Evolutionary conservation across 2,329 filamentous ascomycete genomes (phyloP).

Genomic region (Xylariaceae sp.): DNA sequence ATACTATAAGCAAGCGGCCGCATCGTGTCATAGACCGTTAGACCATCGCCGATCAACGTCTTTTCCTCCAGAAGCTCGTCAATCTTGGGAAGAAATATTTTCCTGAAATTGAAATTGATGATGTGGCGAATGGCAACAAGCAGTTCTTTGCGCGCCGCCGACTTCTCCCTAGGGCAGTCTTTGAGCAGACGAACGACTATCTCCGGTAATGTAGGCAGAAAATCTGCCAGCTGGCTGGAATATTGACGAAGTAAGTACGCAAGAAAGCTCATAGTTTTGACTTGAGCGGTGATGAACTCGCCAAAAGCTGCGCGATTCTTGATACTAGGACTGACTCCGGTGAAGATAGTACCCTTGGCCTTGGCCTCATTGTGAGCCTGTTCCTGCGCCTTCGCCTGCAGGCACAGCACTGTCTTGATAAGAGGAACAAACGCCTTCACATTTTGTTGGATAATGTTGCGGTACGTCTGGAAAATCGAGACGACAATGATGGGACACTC

Average conservation of each 20-base stretch:
- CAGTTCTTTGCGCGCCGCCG: conserved; percentile 87
- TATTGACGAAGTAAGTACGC: conserved; percentile 90
- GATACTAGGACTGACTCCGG: conserved; percentile 88
- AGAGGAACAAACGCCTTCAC: conserved; percentile 89
- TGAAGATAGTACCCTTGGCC: conserved; percentile 76
- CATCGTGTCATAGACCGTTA: conserved; percentile 97
- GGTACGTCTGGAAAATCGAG: conserved; percentile 93
- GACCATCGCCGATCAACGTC: conserved; percentile 88
- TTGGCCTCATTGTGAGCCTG: conserved; percentile 85
- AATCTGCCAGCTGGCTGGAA: conserved; percentile 80
- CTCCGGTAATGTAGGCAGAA: conserved; percentile 76
- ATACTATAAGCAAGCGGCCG: conserved; percentile 94
- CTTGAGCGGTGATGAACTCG: conserved; percentile 95
- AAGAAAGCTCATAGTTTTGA: conserved; percentile 98
- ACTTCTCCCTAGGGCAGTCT: conserved; percentile 93
- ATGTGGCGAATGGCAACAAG: conserved; percentile 96
- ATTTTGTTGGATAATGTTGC: conserved; percentile 72
- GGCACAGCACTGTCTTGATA: conserved; percentile 82
- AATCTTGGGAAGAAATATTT: conserved; percentile 91
- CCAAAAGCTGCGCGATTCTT: conserved; percentile 92
- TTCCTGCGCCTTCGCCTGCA: conserved; percentile 90
- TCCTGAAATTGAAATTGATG: conserved; percentile 97
- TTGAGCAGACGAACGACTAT: conserved; percentile 89
- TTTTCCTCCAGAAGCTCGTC: conserved; percentile 92
- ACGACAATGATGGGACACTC: conserved; percentile 99